Evolutionary conservation across 2,329 filamentous ascomycete species (phyloP), one percentile per base, ranked within the genome.

Genomic region (Aspergillus sp.): DNA sequence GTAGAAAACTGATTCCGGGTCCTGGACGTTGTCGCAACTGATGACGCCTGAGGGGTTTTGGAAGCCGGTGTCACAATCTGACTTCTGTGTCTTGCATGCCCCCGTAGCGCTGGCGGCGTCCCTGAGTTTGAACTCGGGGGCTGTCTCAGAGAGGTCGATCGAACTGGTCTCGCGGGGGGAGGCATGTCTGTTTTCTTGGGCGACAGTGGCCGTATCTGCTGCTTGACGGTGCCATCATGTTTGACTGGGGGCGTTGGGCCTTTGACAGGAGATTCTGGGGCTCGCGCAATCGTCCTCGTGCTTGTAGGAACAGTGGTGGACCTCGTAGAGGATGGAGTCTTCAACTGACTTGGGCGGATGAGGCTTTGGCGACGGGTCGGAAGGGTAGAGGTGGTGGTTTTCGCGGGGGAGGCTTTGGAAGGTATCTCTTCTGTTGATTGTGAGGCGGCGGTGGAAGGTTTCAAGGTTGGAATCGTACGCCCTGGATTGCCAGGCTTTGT

Each of bases 91-190:
- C 74, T 68, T 15, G 63, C 27, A 64, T 77, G 75, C 0, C 67
- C 66, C 47, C 62, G 66, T 14, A 50, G 46, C 12, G 54, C 52
- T 1, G 63, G 48, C 9, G 67, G 37, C 3, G 60, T 52, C 19
- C 50, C 62, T 8, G 65, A 37, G 41, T 49, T 62, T 6, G 65
- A 43, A 37, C 62, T 68, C 6, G 67, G 56, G 9, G 70, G 70
- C 55, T 77, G 74, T 59, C 70, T 66, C 41, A 77, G 52, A 12
- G 75, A 77, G 7, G 71, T 65, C 3, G 75, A 77, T 51, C 75
- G 67, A 19, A 60, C 59, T 19, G 71, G 68, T 19, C 73, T 73
- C 6, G 70, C 63, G 3, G 70, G 70, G 6, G 73, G 72, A 35
- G 63, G 66, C 69, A 74, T 72, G 17, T 69, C 65, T n/a, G 67